phyloP scores from a whole-genome alignment of 257 asterid species.

The Anisodus tanguticus region DNA sequence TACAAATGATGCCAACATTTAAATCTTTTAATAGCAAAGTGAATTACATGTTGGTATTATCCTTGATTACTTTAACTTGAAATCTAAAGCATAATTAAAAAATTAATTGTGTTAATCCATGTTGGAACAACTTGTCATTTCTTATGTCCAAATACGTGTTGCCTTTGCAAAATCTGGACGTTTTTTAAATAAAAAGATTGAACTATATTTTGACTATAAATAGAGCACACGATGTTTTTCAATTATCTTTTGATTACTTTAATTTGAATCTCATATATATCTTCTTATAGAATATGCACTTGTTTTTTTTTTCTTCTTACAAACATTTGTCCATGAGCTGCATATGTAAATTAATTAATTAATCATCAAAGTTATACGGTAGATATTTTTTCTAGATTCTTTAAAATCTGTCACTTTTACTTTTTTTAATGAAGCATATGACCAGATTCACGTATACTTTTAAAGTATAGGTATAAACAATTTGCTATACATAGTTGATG shows the following conservation, averaged over 20 bases:
- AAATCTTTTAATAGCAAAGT: too few species aligned
- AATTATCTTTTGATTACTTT: not conserved
- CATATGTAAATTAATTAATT: not conserved
- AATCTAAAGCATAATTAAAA: too few species aligned
- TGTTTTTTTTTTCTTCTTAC: too few species aligned
- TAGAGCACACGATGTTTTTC: not conserved
- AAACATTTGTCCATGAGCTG: not conserved
- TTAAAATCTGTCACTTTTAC: constrained; percentile 8
- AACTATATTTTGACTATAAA: not conserved
- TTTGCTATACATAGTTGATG: constrained; percentile 1
- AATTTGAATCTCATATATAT: not conserved
- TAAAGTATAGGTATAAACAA: not conserved
- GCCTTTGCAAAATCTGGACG: not conserved
- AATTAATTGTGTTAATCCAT: not conserved
- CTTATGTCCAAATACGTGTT: not conserved
- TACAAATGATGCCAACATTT: too few species aligned
- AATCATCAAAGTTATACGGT: not conserved
- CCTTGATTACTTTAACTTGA: too few species aligned
- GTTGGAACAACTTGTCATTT: not conserved
- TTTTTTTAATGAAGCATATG: not conserved
- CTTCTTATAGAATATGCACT: not conserved
- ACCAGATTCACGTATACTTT: not conserved
- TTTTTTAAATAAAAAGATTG: not conserved
- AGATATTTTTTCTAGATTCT: constrained; percentile 13
- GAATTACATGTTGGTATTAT: too few species aligned